Evolutionary conservation across 1,139 yeast species (phyloP).

Genomic region (Geotrichum phurueaensis): DNA sequence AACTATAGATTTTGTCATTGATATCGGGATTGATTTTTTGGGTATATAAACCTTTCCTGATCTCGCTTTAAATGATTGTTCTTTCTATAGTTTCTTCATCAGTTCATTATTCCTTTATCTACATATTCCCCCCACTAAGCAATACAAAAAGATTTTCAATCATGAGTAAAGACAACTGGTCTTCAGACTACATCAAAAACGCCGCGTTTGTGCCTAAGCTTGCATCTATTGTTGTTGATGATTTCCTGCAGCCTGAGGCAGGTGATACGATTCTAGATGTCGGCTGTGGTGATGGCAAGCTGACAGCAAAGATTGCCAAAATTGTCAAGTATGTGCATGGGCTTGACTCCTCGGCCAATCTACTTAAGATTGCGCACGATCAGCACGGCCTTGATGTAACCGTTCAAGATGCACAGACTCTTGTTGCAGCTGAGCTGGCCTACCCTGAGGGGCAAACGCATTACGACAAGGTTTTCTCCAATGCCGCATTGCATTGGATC

Average conservation of each 20-base stretch:
- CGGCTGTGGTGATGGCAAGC: slow-evolving; percentile 27
- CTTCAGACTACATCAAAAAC: slow-evolving; percentile 20
- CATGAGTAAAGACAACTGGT: slow-evolving; percentile 21
- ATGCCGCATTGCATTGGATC: slow-evolving; percentile 28
- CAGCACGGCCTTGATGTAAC: slow-evolving; percentile 15
- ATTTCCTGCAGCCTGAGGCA: slow-evolving; percentile 20
- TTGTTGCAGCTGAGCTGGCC: slow-evolving; percentile 1
- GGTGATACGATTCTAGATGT: slow-evolving; percentile 23
- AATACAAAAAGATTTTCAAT: background rate
- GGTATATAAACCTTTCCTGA: background rate
- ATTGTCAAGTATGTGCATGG: slow-evolving; percentile 19
- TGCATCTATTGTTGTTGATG: slow-evolving; percentile 20
- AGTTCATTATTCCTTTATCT: background rate
- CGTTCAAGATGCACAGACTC: slow-evolving; percentile 1
- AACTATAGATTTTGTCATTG: background rate
- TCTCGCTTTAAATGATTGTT: background rate
- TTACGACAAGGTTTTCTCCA: slow-evolving; percentile 25
- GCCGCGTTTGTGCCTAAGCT: slow-evolving; percentile 25
- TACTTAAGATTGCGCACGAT: slow-evolving; percentile 18
- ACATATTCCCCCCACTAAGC: background rate
- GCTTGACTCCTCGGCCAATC: slow-evolving; percentile 20
- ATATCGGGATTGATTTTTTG: background rate
- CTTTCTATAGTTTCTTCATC: background rate
- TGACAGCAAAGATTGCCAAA: slow-evolving; percentile 21
- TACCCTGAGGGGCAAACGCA: slow-evolving; percentile 10